phyloP scores from a whole-genome alignment of 2,329 filamentous ascomycete genomes.

The Arthroderma sp. region DNA sequence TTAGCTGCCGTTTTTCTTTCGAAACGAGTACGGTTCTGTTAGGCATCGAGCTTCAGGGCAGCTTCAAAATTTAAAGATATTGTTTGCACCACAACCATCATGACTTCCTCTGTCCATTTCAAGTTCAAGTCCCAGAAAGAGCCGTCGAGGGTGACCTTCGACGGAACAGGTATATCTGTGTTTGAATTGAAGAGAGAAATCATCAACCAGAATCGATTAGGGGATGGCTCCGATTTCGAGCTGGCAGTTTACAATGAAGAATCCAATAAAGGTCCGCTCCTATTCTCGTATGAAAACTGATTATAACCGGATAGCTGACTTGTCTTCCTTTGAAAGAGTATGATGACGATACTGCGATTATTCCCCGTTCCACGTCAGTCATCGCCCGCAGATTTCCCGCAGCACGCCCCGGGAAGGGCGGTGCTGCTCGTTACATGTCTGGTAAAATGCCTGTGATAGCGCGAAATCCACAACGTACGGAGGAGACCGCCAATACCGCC shows the following conservation, averaged over 20 bases:
- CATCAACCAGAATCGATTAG: constrained; percentile 82
- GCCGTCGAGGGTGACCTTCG: constrained; percentile 84
- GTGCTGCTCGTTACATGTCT: constrained; percentile 87
- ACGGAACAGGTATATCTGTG: constrained; percentile 93
- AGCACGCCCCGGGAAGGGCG: constrained; percentile 69
- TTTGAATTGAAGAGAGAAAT: constrained; percentile 99
- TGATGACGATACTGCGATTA: constrained; percentile 94
- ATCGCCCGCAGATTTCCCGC: constrained; percentile 79
- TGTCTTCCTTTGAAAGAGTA: constrained; percentile 52
- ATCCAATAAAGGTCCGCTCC: constrained; percentile 66
- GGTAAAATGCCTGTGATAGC: constrained; percentile 88
- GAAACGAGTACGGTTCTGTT: not conserved
- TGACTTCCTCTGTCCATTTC: constrained; percentile 98
- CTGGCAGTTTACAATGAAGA: constrained; percentile 89
- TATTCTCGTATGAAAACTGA: not conserved
- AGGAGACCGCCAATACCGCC: constrained; percentile 28
- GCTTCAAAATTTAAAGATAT: constrained; percentile 11
- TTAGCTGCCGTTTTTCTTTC: not conserved
- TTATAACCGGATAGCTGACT: not conserved
- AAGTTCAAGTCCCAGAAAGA: constrained; percentile 99
- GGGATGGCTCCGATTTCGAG: constrained; percentile 93
- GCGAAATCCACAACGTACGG: constrained; percentile 61
- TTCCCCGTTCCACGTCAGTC: constrained; percentile 86
- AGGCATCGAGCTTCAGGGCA: constrained; percentile 2
- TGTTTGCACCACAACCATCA: constrained; percentile 32